Percentiles rank a stretch among this genome's conserved stretches.
phyloP scores from a whole-genome alignment of 805 yeast species.

The Yamadazyma paraphyllophila region DNA sequence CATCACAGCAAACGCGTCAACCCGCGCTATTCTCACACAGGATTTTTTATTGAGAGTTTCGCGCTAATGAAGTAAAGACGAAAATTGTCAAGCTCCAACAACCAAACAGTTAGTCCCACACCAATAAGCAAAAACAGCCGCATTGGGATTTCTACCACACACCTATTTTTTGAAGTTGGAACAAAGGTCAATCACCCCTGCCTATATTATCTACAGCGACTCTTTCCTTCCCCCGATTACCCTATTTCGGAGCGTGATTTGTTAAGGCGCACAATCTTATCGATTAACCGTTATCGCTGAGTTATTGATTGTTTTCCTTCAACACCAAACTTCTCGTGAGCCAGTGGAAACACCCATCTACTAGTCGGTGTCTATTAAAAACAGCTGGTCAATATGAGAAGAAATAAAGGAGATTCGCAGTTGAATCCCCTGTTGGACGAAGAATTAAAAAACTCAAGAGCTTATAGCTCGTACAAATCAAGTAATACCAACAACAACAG shows the following conservation, averaged over 20 bases:
- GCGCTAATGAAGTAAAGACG: background rate
- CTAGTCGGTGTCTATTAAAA: background rate
- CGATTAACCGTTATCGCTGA: too few relatives aligned
- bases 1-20: background rate
- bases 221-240: too few relatives aligned
- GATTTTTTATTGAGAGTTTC: too few relatives aligned
- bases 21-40: background rate
- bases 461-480: conserved; percentile 20
- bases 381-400: conserved; percentile 17
- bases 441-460: conserved; percentile 27
- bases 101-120: too few relatives aligned
- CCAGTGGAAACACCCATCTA: background rate
- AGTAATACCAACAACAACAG: conserved; percentile 6
- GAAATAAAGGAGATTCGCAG: conserved; percentile 21
- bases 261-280: too few relatives aligned
- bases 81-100: background rate
- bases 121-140: too few relatives aligned
- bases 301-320: too few relatives aligned
- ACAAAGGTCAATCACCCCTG: too few relatives aligned
- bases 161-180: too few relatives aligned
- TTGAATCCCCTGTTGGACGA: conserved; percentile 22
- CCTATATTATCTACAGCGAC: too few relatives aligned
- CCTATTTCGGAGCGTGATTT: too few relatives aligned
- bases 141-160: too few relatives aligned
- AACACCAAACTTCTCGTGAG: background rate